phyloP scores from a whole-genome alignment of 768 basidiomycete species.

The Pleurotus salmoneostramineus region DNA sequence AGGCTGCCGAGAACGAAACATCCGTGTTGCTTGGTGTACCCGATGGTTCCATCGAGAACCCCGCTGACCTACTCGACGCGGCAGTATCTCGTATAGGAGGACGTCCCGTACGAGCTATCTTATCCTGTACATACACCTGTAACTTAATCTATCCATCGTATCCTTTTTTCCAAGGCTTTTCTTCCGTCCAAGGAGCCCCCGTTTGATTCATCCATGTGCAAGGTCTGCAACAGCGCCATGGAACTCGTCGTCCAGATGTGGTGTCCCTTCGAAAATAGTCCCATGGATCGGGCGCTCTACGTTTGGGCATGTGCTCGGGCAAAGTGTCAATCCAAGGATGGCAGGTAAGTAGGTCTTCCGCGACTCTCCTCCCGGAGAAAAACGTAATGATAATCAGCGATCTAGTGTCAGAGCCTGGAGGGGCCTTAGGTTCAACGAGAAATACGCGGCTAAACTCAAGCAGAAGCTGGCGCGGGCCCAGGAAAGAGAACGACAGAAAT shows the following conservation, averaged over 20 bases:
- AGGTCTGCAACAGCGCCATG: conserved; percentile 68
- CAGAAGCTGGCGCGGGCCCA: conserved; percentile 41
- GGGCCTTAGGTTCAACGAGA: conserved; percentile 65
- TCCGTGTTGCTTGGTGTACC: conserved; percentile 77
- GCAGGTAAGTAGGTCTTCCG: conserved; percentile 54
- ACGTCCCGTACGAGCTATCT: conserved; percentile 75
- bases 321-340: conserved; percentile 69
- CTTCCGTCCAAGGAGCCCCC: conserved; percentile 61
- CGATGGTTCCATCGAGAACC: conserved; percentile 61
- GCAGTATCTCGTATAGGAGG: conserved; percentile 90
- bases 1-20: conserved; percentile 65
- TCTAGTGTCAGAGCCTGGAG: conserved; percentile 79
- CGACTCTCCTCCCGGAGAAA: background rate
- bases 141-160: conserved; percentile 33
- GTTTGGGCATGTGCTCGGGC: conserved; percentile 77
- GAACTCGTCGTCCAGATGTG: conserved; percentile 84
- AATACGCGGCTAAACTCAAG: conserved; percentile 72
- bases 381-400: conserved; percentile 10
- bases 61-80: conserved; percentile 63
- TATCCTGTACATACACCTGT: conserved; percentile 37
- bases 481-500: conserved; percentile 34
- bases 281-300: conserved; percentile 82
- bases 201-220: conserved; percentile 65
- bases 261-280: conserved; percentile 85
- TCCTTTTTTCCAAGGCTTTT: conserved; percentile 64